phyloP scores from a whole-genome alignment of 176 grass and related monocot genomes.

The Elaeis guineensis region DNA sequence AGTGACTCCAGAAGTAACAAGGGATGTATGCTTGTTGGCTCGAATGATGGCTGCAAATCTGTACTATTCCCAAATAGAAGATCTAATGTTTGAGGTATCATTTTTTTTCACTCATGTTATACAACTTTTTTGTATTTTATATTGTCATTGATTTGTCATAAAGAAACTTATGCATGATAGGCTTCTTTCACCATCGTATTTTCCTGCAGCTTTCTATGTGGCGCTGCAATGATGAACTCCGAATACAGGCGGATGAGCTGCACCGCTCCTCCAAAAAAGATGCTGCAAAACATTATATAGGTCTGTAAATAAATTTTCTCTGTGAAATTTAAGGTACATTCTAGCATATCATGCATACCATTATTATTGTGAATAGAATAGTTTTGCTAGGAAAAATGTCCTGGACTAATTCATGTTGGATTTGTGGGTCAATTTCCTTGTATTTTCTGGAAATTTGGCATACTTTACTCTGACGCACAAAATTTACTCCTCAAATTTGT shows the following conservation, averaged over 20 bases:
- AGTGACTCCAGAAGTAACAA: constrained; percentile 96
- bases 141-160: too few relatives aligned
- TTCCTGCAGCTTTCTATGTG: constrained; percentile 83
- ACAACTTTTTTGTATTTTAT: too few relatives aligned
- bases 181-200: background rate
- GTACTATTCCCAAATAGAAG: constrained; percentile 94
- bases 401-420: too few relatives aligned
- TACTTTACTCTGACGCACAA: too few relatives aligned
- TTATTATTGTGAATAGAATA: too few relatives aligned
- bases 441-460: too few relatives aligned
- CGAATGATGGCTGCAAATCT: constrained; percentile 95
- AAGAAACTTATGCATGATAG: too few relatives aligned
- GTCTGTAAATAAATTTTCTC: constrained; percentile 16
- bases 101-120: background rate
- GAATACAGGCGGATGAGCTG: constrained; percentile 46
- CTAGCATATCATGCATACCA: too few relatives aligned
- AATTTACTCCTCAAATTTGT: too few relatives aligned
- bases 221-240: constrained; percentile 86
- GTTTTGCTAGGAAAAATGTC: too few relatives aligned
- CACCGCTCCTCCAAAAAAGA: constrained; percentile 68
- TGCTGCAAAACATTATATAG: constrained; percentile 86
- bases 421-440: too few relatives aligned
- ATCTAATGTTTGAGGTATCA: constrained; percentile 97
- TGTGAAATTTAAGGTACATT: too few relatives aligned
- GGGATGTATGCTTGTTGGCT: constrained; percentile 93